Conservation (phyloP, 1,284 basidiomycete genomes). For the Gymnopus androsaceus region DNA sequence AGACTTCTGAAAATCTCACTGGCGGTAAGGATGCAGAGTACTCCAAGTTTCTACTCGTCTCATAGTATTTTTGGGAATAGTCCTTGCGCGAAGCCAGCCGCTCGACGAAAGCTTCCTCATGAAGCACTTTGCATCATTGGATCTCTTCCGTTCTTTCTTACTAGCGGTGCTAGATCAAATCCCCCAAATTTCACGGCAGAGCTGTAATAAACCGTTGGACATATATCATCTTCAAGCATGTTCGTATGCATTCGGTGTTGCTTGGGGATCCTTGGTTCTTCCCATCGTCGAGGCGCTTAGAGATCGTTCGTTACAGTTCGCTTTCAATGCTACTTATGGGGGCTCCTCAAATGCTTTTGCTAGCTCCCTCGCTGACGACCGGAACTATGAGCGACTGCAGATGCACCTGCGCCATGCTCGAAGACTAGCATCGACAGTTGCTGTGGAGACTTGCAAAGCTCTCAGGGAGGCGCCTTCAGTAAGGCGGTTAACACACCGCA, state of each 20-base stretch:
- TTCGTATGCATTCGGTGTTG: not conserved
- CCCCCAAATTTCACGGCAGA: not conserved
- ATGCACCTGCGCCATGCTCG: not conserved
- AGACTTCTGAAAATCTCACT: conserved; percentile 5
- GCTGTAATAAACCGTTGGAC: not conserved
- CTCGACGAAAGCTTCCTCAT: conserved; percentile 8
- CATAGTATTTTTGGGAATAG: not conserved
- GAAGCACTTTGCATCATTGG: conserved; percentile 4
- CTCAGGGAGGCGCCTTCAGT: not conserved
- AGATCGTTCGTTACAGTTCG: not conserved
- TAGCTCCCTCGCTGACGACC: not conserved
- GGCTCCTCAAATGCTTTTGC: not conserved
- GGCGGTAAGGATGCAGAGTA: conserved; percentile 4
- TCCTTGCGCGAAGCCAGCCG: conserved; percentile 4
- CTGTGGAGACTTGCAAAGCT: conserved; percentile 1
- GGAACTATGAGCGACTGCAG: not conserved
- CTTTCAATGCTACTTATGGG: not conserved
- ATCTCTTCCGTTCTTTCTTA: conserved; percentile 2
- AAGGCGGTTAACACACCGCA: not conserved
- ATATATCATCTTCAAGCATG: not conserved
- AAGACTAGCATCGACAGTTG: not conserved
- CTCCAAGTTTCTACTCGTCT: not conserved
- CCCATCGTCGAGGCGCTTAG: not conserved
- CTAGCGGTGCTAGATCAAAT: not conserved
- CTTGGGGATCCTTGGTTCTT: conserved; percentile 4